Percentiles rank a stretch among this genome's conserved stretches.
These are phyloP conservation scores for Stemphylium lycopersici DNA, from an alignment of 2,329 filamentous ascomycete species.

Conservation along the genomic window DNA sequence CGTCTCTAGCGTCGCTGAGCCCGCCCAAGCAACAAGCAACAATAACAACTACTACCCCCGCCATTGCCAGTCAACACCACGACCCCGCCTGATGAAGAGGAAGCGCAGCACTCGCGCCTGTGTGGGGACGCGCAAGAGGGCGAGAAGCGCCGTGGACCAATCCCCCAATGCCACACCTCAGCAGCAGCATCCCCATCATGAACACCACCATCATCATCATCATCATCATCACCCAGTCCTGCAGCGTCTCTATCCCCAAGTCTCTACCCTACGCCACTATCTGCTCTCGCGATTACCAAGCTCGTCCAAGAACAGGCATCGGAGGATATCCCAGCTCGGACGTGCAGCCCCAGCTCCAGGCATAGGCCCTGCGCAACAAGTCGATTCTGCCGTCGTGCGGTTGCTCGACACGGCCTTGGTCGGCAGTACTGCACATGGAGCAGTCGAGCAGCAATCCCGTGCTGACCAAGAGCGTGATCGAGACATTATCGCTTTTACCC, in stretches of 20 bases:
- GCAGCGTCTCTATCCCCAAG: constrained; percentile 68
- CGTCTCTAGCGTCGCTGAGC: constrained; percentile 3
- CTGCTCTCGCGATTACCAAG: constrained; percentile 68
- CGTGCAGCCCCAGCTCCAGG: constrained; percentile 13
- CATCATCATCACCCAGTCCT: constrained; percentile 67
- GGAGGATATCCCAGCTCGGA: constrained; percentile 52
- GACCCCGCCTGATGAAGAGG: constrained; percentile 29
- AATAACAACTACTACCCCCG: background rate
- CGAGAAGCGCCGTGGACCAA: constrained; percentile 33
- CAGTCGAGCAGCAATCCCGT: constrained; percentile 55
- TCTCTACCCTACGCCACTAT: constrained; percentile 73
- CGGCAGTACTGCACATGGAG: constrained; percentile 54
- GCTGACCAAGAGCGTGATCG: constrained; percentile 42
- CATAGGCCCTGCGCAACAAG: constrained; percentile 48
- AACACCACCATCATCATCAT: constrained; percentile 55
- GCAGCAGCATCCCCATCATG: constrained; percentile 53
- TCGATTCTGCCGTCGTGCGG: constrained; percentile 52
- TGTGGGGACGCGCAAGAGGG: constrained; percentile 31
- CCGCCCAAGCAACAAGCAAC: background rate
- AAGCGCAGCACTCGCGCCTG: constrained; percentile 30
- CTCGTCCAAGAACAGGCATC: constrained; percentile 64
- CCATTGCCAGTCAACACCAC: background rate
- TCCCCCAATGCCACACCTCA: constrained; percentile 40
- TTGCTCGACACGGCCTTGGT: constrained; percentile 75
- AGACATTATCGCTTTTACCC: constrained; percentile 54